phyloP scores from a whole-genome alignment of 2,329 filamentous ascomycete species.

The Aspergillus sp. region DNA sequence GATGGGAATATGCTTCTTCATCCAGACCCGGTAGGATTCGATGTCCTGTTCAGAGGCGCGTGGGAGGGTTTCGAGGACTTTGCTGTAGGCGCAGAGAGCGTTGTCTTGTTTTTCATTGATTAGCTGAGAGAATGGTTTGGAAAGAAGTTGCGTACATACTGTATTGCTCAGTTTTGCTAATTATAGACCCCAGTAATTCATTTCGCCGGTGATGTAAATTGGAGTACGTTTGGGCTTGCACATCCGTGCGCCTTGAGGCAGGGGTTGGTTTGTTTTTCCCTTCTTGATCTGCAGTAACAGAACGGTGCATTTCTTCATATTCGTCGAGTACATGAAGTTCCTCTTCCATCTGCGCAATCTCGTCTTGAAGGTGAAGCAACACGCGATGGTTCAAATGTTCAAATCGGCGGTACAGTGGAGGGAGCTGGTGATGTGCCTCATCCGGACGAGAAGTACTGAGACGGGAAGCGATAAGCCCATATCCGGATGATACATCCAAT shows the following conservation, averaged over 20 bases:
- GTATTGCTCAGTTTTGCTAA: slow-evolving; percentile 56
- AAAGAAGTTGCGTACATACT: slow-evolving; percentile 37
- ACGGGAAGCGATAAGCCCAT: slow-evolving; percentile 28
- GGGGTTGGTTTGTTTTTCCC: slow-evolving; percentile 23
- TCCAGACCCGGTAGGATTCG: slow-evolving; percentile 47
- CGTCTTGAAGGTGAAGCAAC: slow-evolving; percentile 76
- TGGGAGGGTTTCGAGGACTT: slow-evolving; percentile 40
- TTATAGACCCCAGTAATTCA: slow-evolving; percentile 49
- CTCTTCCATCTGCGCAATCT: slow-evolving; percentile 73
- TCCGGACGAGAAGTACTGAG: slow-evolving; percentile 20
- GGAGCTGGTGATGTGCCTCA: slow-evolving; percentile 22
- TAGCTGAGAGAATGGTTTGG: not conserved
- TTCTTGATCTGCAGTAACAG: slow-evolving; percentile 25
- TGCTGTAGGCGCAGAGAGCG: slow-evolving; percentile 41
- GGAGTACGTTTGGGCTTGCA: slow-evolving; percentile 44
- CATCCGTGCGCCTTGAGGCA: slow-evolving; percentile 36
- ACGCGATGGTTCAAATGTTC: slow-evolving; percentile 74
- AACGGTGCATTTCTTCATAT: slow-evolving; percentile 38
- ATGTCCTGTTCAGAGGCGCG: slow-evolving; percentile 44
- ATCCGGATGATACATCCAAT: slow-evolving; percentile 24
- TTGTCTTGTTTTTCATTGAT: slow-evolving; percentile 26
- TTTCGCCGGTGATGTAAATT: slow-evolving; percentile 50
- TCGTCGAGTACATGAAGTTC: slow-evolving; percentile 65
- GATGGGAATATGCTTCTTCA: slow-evolving; percentile 45
- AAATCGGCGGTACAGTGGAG: slow-evolving; percentile 75